Base-by-base conservation (phyloP, 2,329 filamentous ascomycete genomes). In the Didymella pomorum region DNA sequence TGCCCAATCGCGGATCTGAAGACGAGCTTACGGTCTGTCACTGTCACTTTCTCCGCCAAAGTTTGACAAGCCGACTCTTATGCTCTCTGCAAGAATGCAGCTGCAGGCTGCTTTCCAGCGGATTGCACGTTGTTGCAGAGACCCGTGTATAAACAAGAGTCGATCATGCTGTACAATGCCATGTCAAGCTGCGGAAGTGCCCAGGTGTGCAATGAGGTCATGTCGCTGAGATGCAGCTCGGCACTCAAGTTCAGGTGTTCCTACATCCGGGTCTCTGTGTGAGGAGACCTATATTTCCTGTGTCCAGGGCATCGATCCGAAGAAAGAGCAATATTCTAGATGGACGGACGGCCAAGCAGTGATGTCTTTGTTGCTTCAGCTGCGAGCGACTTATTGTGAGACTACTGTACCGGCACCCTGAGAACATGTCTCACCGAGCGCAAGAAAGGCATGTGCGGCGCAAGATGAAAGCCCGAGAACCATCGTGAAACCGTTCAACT, bases 391-490 rank as follows among this genome's bases (percentile, higher is more conserved):
- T 21, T 25, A 20, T 7, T 35, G 21, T 33, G 26, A 31, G 20
- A 29, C 44, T 26, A 31, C 35, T 18, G 12, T 26, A 31, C 35
- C 25, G 12, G 16, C 20, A 21, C 4, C 10, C 8, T 29, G 12
- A 31, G 28, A 41, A 33, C 42, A 28, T 42, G 54, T 57, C 42
- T 46, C 18, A 48, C n/a, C 41, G 28, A 14, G n/a, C 10, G 14
- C 6, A 20, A 44, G 37, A 42, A 21, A 29, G 33, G 26, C 26
- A 44, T 49, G 28, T 31, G 12, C 55, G 41, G 56, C 25, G 37
- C 37, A 47, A 47, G 21, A 58, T 39, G 20, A 53, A 49, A 29
- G 20, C 16, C 49, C 49, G 44, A 53, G 37, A 44, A 37, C 20
- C 10, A 42, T 16, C 18, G n/a, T 46, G 54, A 52, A 18, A 23